These are phyloP conservation scores for Paralagenidium karlingii DNA, from an alignment of 352 stramenopile genomes.

Conservation along the genomic window DNA sequence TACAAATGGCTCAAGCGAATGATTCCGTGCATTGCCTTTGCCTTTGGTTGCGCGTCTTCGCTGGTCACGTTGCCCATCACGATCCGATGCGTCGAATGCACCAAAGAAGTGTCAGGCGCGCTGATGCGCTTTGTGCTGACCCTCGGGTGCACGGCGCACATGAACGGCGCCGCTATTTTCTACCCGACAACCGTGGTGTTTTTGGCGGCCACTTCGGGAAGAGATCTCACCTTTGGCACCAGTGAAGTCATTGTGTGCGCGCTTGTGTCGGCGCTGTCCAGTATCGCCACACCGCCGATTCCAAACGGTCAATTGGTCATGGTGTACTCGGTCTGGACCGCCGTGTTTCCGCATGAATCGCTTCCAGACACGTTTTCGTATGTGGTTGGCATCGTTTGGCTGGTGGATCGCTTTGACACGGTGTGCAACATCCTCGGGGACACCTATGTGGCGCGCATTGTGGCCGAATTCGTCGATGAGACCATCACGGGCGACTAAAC, in stretches of 20 bases:
- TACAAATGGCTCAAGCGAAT: conserved; percentile 50
- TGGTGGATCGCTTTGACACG: conserved; percentile 58
- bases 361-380: conserved; percentile 55
- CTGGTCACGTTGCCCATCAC: conserved; percentile 51
- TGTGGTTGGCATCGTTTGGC: conserved; percentile 59
- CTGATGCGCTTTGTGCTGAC: conserved; percentile 59
- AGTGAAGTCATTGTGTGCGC: conserved; percentile 39
- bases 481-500: no score
- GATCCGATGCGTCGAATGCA: conserved; percentile 47
- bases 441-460: conserved; percentile 58
- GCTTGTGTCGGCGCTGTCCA: conserved; percentile 45
- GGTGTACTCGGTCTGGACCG: conserved; percentile 63
- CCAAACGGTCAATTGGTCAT: conserved; percentile 59
- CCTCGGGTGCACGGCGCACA: conserved; percentile 56
- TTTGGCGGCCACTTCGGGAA: conserved; percentile 32
- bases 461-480: conserved; percentile 65
- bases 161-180: conserved; percentile 67
- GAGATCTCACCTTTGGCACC: conserved; percentile 22
- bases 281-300: conserved; percentile 45
- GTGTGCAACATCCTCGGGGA: conserved; percentile 57
- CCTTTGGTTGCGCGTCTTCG: conserved; percentile 49
- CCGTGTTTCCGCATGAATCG: conserved; percentile 38
- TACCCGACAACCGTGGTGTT: conserved; percentile 59
- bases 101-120: conserved; percentile 34
- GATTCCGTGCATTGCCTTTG: conserved; percentile 47